Evolutionary conservation across 2,329 filamentous ascomycete genomes (phyloP).

Genomic region (Colletotrichum camelliae): DNA sequence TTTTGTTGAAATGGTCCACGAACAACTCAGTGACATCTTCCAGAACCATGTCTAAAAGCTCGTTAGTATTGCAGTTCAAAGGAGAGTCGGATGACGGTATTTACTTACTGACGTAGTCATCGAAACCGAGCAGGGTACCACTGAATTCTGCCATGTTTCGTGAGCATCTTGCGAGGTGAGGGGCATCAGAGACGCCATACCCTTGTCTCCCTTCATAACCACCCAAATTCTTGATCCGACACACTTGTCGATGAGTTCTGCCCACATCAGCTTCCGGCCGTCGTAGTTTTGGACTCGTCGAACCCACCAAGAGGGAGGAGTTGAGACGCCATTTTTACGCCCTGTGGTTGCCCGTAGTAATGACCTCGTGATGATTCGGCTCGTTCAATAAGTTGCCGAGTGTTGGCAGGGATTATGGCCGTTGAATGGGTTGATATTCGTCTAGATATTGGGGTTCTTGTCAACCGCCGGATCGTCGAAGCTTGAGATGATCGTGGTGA

Average conservation of each 20-base stretch:
- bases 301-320: conserved; percentile 68
- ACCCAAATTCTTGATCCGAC: conserved; percentile 98
- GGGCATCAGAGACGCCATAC: conserved; percentile 49
- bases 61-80: conserved; percentile 23
- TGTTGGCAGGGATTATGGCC: background rate
- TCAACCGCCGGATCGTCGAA: background rate
- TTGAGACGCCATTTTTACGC: conserved; percentile 68
- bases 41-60: conserved; percentile 85
- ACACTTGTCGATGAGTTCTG: conserved; percentile 98
- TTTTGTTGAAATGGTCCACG: conserved; percentile 30
- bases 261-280: conserved; percentile 24
- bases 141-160: conserved; percentile 75
- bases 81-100: background rate
- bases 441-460: background rate
- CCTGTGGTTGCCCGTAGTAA: background rate
- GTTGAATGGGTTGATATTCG: background rate
- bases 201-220: conserved; percentile 99
- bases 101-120: conserved; percentile 98
- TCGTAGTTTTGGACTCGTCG: background rate
- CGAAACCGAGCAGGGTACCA: conserved; percentile 92
- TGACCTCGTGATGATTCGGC: background rate
- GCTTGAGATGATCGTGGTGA: conserved; percentile 8
- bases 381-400: background rate
- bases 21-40: conserved; percentile 98
- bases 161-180: background rate